These are phyloP conservation scores for Phialemoniopsis sp. DNA, from an alignment of 2,329 filamentous ascomycete genomes.

Conservation along the genomic window DNA sequence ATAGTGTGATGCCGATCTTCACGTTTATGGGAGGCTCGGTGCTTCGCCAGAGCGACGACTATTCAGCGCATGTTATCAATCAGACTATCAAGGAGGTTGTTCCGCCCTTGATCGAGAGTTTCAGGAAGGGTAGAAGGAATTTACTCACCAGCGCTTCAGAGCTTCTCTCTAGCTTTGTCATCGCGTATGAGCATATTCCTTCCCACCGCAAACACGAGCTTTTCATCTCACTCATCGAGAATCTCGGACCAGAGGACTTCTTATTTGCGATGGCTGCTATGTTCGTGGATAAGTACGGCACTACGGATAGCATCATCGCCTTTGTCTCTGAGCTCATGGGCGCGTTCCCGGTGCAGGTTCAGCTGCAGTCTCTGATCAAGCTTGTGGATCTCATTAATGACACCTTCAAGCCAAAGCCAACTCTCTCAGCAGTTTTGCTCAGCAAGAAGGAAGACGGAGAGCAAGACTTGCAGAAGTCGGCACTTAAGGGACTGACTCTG, in stretches of 20 bases:
- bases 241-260: constrained; percentile 81
- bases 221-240: constrained; percentile 80
- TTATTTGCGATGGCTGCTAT: constrained; percentile 84
- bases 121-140: constrained; percentile 75
- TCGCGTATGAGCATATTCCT: constrained; percentile 94
- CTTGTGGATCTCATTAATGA: constrained; percentile 73
- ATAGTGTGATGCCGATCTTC: constrained; percentile 98
- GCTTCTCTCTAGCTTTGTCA: constrained; percentile 90
- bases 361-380: constrained; percentile 73
- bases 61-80: constrained; percentile 92
- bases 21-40: constrained; percentile 96
- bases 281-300: constrained; percentile 83
- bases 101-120: constrained; percentile 80
- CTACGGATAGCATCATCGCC: constrained; percentile 67
- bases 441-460: constrained; percentile 45
- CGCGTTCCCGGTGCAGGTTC: constrained; percentile 68
- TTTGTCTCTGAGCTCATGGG: constrained; percentile 74
- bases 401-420: constrained; percentile 69
- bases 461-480: constrained; percentile 44
- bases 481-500: constrained; percentile 50
- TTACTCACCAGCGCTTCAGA: constrained; percentile 80
- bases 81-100: constrained; percentile 94
- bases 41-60: constrained; percentile 89
- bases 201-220: constrained; percentile 77
- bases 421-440: constrained; percentile 68